Conservation (phyloP, 164 flowering plant genomes). For the Nelumbo lutea region DNA sequence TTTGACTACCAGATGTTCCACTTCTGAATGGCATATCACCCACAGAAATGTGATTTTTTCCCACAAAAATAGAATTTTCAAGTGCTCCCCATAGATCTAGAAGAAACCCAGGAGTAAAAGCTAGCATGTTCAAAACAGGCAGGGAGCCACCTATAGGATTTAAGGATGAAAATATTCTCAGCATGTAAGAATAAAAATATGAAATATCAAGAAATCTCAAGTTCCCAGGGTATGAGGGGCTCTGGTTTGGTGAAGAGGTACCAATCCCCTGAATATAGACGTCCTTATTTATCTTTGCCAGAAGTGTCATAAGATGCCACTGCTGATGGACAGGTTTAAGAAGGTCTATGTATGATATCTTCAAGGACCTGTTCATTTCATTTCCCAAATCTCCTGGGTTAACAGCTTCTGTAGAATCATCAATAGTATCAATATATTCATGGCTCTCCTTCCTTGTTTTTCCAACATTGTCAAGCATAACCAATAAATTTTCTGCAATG, state of each 20-base stretch:
- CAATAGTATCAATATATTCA: constrained; percentile 17
- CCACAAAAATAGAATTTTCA: constrained; percentile 47
- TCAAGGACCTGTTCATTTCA: constrained; percentile 29
- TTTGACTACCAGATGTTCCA: constrained; percentile 21
- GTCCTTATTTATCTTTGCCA: constrained; percentile 34
- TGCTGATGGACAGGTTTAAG: constrained; percentile 73
- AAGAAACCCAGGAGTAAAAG: constrained; percentile 89
- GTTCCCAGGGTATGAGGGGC: constrained; percentile 16
- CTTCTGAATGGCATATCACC: constrained; percentile 15
- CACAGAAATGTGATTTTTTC: constrained; percentile 12
- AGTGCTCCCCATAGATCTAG: constrained; percentile 54
- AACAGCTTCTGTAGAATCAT: constrained; percentile 16
- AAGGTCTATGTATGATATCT: constrained; percentile 46
- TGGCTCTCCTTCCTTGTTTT: constrained; percentile 28
- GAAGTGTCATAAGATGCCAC: constrained; percentile 78
- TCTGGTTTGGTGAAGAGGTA: constrained; percentile 8
- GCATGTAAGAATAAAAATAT: constrained; percentile 63
- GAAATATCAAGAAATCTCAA: constrained; percentile 60
- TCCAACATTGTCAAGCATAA: constrained; percentile 39
- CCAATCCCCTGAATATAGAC: constrained; percentile 6
- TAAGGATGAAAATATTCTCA: constrained; percentile 59
- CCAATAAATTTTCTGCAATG: constrained; percentile 56
- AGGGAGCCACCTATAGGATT: constrained; percentile 56
- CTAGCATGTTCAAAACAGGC: constrained; percentile 81
- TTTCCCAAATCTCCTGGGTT: constrained; percentile 15